Conservation (phyloP, 148 eudicot genomes). For the Rhododendron molle region DNA sequence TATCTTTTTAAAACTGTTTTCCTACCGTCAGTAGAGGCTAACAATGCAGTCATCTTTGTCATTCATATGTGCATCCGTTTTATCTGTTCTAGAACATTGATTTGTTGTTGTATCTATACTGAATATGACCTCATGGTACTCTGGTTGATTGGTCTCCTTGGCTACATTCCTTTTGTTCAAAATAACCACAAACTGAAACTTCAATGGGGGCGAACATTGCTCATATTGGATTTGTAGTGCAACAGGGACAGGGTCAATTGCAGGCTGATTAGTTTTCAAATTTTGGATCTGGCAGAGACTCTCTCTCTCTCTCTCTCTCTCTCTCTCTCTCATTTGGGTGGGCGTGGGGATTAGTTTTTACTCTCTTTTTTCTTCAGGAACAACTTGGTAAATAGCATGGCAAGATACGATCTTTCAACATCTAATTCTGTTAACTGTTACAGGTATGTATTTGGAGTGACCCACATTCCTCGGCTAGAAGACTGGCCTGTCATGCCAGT, state of each 20-base stretch:
- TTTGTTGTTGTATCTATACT: too few relatives aligned
- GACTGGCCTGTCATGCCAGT: slow-evolving; percentile 99
- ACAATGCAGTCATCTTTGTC: neutral
- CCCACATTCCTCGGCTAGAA: slow-evolving; percentile 91
- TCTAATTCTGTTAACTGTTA: neutral
- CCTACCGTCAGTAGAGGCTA: neutral
- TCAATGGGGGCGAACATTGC: neutral
- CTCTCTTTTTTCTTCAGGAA: neutral
- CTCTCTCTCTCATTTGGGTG: neutral
- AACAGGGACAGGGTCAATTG: neutral
- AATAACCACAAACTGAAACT: neutral
- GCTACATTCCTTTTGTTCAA: neutral
- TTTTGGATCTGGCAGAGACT: neutral
- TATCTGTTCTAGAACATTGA: neutral
- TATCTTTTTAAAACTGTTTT: neutral
- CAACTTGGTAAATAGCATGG: neutral
- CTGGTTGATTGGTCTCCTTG: neutral
- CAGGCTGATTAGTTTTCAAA: neutral
- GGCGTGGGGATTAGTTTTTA: neutral
- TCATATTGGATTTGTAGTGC: neutral
- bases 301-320: neutral
- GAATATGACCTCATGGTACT: neutral
- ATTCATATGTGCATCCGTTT: neutral
- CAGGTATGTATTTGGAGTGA: slow-evolving; percentile 96
- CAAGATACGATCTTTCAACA: neutral